Evolutionary conservation across 2,329 filamentous ascomycete species (phyloP).

Genomic region (Fusarium fracticaudum): DNA sequence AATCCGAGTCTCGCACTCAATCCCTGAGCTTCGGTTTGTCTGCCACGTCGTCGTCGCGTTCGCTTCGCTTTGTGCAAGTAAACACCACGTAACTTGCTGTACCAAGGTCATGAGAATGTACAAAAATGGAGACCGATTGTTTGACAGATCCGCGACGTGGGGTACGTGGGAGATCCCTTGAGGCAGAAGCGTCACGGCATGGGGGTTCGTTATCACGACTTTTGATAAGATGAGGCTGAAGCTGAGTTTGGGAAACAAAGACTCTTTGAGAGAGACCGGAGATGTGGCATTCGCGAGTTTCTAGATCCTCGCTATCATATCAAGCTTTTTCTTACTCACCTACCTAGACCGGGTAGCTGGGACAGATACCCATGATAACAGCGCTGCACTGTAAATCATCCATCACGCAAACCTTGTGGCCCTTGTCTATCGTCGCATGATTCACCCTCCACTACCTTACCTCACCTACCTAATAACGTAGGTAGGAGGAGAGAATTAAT

Average conservation of each 20-base stretch:
- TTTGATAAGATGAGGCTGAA: slow-evolving; percentile 15
- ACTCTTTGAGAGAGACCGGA: not conserved
- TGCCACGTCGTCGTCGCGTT: slow-evolving; percentile 2
- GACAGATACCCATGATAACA: slow-evolving; percentile 20
- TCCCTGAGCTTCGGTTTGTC: not conserved
- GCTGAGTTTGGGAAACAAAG: not conserved
- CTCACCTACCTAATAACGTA: not conserved
- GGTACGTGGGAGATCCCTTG: slow-evolving; percentile 13
- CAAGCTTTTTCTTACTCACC: slow-evolving; percentile 5
- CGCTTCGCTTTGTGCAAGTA: not conserved
- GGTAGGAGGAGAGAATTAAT: not conserved
- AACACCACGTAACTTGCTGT: slow-evolving; percentile 9
- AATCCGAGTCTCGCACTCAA: not conserved
- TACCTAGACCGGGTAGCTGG: slow-evolving; percentile 27
- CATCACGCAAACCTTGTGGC: slow-evolving; percentile 8
- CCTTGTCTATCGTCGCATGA: slow-evolving; percentile 19
- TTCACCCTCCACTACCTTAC: not conserved
- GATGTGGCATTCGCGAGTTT: not conserved
- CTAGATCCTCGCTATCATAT: not conserved
- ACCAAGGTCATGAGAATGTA: slow-evolving; percentile 9
- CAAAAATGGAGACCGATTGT: slow-evolving; percentile 16
- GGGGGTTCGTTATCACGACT: slow-evolving; percentile 12
- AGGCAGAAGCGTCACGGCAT: not conserved
- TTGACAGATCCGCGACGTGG: slow-evolving; percentile 26
- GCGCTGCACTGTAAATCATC: slow-evolving; percentile 26